These are phyloP conservation scores for Strobilomyces echinocephalus DNA, from an alignment of 768 basidiomycete genomes.

Conservation along the genomic window DNA sequence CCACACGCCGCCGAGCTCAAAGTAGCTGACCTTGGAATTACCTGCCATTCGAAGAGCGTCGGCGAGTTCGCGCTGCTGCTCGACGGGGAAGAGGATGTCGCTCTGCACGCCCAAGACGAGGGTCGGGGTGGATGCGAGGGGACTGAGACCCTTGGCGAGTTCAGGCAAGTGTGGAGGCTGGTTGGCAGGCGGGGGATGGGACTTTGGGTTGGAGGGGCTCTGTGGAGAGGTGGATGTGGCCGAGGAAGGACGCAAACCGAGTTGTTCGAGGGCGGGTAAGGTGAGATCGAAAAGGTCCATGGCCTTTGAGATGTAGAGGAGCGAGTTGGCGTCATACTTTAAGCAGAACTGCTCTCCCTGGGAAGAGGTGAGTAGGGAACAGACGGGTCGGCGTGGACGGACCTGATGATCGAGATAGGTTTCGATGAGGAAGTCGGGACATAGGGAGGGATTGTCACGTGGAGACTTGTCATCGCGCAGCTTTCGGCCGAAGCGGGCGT, in stretches of 20 bases:
- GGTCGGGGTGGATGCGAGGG: slow-evolving; percentile 70
- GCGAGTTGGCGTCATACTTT: slow-evolving; percentile 98
- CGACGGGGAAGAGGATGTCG: slow-evolving; percentile 94
- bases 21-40: slow-evolving; percentile 86
- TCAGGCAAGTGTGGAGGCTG: slow-evolving; percentile 71
- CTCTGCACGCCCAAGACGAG: slow-evolving; percentile 93
- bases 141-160: slow-evolving; percentile 73
- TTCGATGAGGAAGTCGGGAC: slow-evolving; percentile 97
- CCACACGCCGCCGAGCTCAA: slow-evolving; percentile 98
- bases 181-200: slow-evolving; percentile 67
- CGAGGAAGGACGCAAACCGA: slow-evolving; percentile 46
- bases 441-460: slow-evolving; percentile 61
- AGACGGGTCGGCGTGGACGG: slow-evolving; percentile 2
- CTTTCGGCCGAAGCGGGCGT: slow-evolving; percentile 90
- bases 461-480: slow-evolving; percentile 36
- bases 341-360: slow-evolving; percentile 96
- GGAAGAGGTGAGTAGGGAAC: slow-evolving; percentile 3
- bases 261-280: slow-evolving; percentile 60
- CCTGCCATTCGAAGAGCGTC: slow-evolving; percentile 90
- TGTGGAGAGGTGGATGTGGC: slow-evolving; percentile 12
- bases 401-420: slow-evolving; percentile 94
- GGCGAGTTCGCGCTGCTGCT: slow-evolving; percentile 93
- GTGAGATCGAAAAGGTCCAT: slow-evolving; percentile 99
- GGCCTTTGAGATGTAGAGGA: slow-evolving; percentile 97
- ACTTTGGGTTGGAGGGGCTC: slow-evolving; percentile 54